Base-by-base conservation (phyloP, 106 monocot species). In the Dactylorhiza incarnata region DNA sequence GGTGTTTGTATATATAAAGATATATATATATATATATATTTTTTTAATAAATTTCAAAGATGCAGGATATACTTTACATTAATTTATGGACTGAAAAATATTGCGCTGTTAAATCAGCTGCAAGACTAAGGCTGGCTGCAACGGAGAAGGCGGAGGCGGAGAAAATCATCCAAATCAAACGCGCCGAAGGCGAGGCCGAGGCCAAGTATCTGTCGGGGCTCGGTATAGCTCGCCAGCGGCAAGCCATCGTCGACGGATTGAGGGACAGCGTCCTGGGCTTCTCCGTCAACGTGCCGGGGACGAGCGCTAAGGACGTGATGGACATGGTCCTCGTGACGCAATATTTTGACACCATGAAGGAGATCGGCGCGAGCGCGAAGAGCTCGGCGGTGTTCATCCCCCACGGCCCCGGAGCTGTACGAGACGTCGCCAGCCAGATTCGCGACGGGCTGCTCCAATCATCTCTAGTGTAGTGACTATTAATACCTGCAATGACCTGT, bases 341-440 rank as follows among this genome's bases (percentile, higher is more conserved):
- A 70, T 91, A 88, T 65, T 88, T 84, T 9, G 92, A 92, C 75
- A 92, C 92, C 45, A 92, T 92, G 92, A 92, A 89, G 67, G 92
- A 92, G 72, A 92, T 92, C 11, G 92, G 92, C 9, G 92, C 89
- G 6, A 37, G 83, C 17, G 84, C 88, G 26, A 89, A 87, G 23
- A 81, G 85, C 5, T 87, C 92, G 4, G 71, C 89, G 3, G 85
- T 92, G 26, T 92, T 92, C 81, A 89, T 92, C 55, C 92, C 92
- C 15, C 92, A 92, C 43, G 92, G 92, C 5, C 92, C 89, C 1
- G 92, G 88, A 43, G 92, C 92, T 17, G 89, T 92, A 15, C 67
- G 77, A 17, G 89, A 92, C 43, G 82, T 92, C 9, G 92, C 86
- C 5, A 67, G 74, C 12, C 92, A 92, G 82, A 87, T 92, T 73